Evolutionary conservation across 306 rosid species (phyloP), one percentile per base, ranked within the genome.

Genomic region (Ormosia semicastrata): DNA sequence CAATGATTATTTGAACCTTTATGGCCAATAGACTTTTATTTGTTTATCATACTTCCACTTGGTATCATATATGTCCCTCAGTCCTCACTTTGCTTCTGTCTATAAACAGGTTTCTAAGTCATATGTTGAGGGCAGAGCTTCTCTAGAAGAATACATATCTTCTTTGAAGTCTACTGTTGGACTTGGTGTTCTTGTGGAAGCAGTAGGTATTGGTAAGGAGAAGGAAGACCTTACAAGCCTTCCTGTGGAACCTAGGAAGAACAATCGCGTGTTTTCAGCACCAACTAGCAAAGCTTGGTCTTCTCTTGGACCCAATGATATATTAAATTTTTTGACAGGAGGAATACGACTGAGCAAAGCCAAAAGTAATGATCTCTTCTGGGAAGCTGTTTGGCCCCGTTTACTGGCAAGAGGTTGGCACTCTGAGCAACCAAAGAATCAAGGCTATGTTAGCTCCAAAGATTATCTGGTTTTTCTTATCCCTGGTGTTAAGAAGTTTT

Each of bases 371-470:
- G 94, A 91, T 40, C 88, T 93, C 54, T 93, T 93, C 82, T 91
- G 97, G 98, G 93, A 90, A 73, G 98, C 98, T 75, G 92, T 93
- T 76, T 93, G 98, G 98, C 98, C 98, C 14, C 97, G 95, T 72
- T 88, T 91, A 81, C 86, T 93, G 5, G 95, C 89, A 36, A 93
- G 87, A 81, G 97, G 95, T 63, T 93, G 97, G 95, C 91, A 91
- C 82, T 91, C 96, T 7, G 94, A 91, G 91, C 93, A 88, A 67
- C 91, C 90, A 9, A 84, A 85, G 82, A 83, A 84, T 82, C 95
- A 80, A 70, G 89, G 87, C 57, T 88, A 81, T 80, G 57, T 87
- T 46, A 85, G 86, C 66, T 83, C 92, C 66, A 84, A 85, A 66
- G 73, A 79, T 60, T 69, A 69, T 72, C 73, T 93, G 76, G 95